Conservation (phyloP, 2,329 filamentous ascomycete species). For the Clonostachys byssicola region DNA sequence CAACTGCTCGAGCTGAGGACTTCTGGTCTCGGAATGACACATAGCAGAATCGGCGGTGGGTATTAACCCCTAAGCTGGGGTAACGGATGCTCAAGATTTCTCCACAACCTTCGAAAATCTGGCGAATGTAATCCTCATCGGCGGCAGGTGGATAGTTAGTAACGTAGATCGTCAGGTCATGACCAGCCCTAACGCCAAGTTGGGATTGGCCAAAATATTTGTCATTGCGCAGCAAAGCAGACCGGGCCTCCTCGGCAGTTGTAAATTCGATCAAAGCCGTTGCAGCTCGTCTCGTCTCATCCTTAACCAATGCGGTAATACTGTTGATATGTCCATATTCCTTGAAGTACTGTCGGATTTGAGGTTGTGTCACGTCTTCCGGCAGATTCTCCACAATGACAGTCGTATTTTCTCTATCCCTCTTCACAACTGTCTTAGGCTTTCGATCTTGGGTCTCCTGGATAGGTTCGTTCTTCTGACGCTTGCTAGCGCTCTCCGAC, state of each 20-base stretch:
- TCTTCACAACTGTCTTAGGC: constrained; percentile 41
- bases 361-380: constrained; percentile 61
- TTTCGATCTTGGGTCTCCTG: neutral
- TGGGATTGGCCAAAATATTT: constrained; percentile 72
- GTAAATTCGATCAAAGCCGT: constrained; percentile 84
- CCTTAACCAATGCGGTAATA: constrained; percentile 59
- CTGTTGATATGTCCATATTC: constrained; percentile 84
- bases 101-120: constrained; percentile 71
- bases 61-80: constrained; percentile 86
- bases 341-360: constrained; percentile 84
- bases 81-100: constrained; percentile 83
- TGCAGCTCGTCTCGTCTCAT: constrained; percentile 54
- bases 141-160: constrained; percentile 82
- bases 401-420: constrained; percentile 87
- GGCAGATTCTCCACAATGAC: constrained; percentile 80
- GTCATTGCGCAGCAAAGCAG: constrained; percentile 75
- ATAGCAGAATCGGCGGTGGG: constrained; percentile 90
- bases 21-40: constrained; percentile 73
- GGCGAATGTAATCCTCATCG: constrained; percentile 65
- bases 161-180: constrained; percentile 79
- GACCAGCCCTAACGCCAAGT: constrained; percentile 71
- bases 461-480: constrained; percentile 46
- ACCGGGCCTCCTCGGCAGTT: constrained; percentile 72
- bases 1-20: constrained; percentile 67
- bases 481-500: constrained; percentile 58